Percentiles rank a stretch among this genome's conserved stretches.
Evolutionary conservation across 805 yeast species (phyloP).

Genomic region (Lachancea sp.): DNA sequence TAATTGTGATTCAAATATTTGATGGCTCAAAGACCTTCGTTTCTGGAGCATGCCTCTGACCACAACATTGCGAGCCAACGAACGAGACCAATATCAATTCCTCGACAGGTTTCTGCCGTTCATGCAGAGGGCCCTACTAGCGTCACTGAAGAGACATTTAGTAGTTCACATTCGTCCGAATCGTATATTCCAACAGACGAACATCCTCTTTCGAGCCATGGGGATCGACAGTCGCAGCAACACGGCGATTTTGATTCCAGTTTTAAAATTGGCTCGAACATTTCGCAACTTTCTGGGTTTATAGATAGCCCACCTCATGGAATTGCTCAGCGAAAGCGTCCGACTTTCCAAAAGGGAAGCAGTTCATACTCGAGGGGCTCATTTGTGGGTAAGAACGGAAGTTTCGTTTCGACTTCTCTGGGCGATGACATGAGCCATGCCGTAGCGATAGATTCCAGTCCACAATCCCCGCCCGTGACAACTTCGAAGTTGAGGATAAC

Average conservation of each 20-base stretch:
- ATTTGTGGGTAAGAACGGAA: constrained; percentile 10
- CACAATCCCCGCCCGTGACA: neutral
- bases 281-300: constrained; percentile 1
- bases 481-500: neutral
- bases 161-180: constrained; percentile 19
- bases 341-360: neutral
- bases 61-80: neutral
- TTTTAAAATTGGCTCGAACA: neutral
- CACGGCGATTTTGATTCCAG: neutral
- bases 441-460: neutral
- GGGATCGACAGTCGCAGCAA: too few species aligned
- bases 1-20: neutral
- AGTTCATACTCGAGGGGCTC: constrained; percentile 10
- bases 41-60: constrained; percentile 5
- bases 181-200: constrained; percentile 3
- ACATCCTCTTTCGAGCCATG: neutral
- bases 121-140: constrained; percentile 8
- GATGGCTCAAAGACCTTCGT: constrained; percentile 9
- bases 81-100: constrained; percentile 8
- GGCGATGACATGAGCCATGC: constrained; percentile 2
- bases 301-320: neutral
- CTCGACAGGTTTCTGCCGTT: constrained; percentile 4
- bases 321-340: constrained; percentile 3
- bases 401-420: constrained; percentile 8
- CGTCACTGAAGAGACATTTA: constrained; percentile 16